Evolutionary conservation across 1,139 yeast genomes (phyloP).

Genomic region (Arxiozyma heterogenica): DNA sequence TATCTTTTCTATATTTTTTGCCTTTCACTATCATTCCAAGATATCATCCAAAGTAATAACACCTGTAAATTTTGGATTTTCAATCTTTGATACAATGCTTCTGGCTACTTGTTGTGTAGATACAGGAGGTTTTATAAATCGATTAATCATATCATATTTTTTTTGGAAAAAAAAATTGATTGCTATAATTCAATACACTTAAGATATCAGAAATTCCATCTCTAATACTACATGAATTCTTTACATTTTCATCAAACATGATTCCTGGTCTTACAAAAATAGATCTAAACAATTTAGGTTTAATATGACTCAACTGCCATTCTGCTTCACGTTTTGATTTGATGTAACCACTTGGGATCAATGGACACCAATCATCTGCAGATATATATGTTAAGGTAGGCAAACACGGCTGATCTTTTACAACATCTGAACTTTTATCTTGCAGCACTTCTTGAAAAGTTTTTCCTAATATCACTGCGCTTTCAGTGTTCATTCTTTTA

Average conservation of each 20-base stretch:
- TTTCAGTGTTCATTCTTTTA: constrained; percentile 56
- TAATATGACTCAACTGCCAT: constrained; percentile 35
- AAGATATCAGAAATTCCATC: constrained; percentile 29
- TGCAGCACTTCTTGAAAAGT: constrained; percentile 32
- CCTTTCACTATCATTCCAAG: constrained; percentile 32
- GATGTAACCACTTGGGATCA: constrained; percentile 62
- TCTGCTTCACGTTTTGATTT: constrained; percentile 75
- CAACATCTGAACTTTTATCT: not conserved
- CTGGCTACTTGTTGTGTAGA: constrained; percentile 63
- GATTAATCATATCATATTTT: constrained; percentile 31
- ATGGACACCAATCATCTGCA: constrained; percentile 64
- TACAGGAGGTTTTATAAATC: constrained; percentile 51
- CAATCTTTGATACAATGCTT: constrained; percentile 47
- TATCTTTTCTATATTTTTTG: not conserved
- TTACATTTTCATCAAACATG: constrained; percentile 52
- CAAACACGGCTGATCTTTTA: constrained; percentile 4
- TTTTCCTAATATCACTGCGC: constrained; percentile 59
- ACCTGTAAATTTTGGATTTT: constrained; percentile 44
- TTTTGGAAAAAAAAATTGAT: constrained; percentile 31
- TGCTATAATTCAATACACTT: constrained; percentile 37
- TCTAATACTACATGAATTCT: constrained; percentile 25
- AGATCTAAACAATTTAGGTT: constrained; percentile 39
- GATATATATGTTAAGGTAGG: constrained; percentile 68
- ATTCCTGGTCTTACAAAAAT: constrained; percentile 73
- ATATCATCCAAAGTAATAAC: constrained; percentile 43